Conservation (phyloP, 225 moss, liverwort and hornwort genomes). For the Ulota crispa region DNA sequence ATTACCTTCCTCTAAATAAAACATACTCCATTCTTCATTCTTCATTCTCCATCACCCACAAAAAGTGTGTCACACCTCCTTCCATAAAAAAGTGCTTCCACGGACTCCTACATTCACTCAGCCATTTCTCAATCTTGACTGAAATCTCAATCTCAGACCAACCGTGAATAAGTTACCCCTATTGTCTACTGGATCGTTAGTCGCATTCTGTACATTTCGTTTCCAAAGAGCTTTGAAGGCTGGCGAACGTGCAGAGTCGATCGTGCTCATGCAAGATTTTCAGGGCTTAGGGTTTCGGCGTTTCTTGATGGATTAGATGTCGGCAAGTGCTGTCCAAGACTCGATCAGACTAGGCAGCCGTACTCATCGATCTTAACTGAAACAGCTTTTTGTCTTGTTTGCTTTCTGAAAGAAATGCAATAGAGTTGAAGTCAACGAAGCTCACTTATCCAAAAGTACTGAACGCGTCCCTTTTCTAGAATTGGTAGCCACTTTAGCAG, state of each 20-base stretch:
- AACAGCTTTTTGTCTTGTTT: not conserved
- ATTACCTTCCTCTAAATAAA: too few relatives aligned
- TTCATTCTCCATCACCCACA: too few relatives aligned
- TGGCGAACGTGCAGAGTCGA: not conserved
- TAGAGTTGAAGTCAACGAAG: conserved; percentile 5
- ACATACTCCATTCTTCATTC: too few relatives aligned
- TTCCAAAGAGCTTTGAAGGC: not conserved
- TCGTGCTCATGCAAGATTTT: not conserved
- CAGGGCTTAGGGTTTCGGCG: not conserved
- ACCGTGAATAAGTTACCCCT: too few relatives aligned
- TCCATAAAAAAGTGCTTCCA: too few relatives aligned
- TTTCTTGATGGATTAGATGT: not conserved
- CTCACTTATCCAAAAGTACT: conserved; percentile 16
- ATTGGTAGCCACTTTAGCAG: not conserved
- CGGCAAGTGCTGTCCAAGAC: not conserved
- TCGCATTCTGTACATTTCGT: not conserved
- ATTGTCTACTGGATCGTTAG: not conserved
- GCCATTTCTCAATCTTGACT: too few relatives aligned
- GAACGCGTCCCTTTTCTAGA: conserved; percentile 10
- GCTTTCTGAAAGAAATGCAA: not conserved
- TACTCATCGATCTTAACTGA: not conserved
- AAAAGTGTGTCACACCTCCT: too few relatives aligned
- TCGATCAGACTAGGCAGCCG: too few relatives aligned
- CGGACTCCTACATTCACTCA: too few relatives aligned
- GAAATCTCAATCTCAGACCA: too few relatives aligned